Evolutionary conservation across 768 basidiomycete genomes (phyloP).

Genomic region (Solioccasus polychromus): DNA sequence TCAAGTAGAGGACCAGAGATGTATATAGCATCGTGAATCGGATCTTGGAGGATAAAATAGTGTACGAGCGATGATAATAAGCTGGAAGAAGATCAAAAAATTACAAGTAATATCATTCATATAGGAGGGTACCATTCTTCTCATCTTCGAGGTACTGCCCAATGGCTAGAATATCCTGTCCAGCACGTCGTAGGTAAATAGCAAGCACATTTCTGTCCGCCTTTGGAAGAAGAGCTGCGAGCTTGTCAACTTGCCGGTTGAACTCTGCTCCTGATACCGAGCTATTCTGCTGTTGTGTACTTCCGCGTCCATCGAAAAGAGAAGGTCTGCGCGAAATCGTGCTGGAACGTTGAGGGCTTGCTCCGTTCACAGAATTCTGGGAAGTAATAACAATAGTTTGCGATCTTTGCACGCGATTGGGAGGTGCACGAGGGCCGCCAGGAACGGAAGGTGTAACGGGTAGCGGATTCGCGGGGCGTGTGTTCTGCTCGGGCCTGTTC

Average conservation of each 20-base stretch:
- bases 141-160: slow-evolving; percentile 85
- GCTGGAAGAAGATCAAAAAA: neutral
- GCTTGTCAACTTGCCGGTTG: slow-evolving; percentile 64
- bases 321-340: slow-evolving; percentile 28
- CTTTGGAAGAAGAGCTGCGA: slow-evolving; percentile 67
- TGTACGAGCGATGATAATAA: slow-evolving; percentile 10
- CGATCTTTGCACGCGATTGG: slow-evolving; percentile 59
- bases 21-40: slow-evolving; percentile 7
- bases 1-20: slow-evolving; percentile 22
- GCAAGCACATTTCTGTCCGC: slow-evolving; percentile 67
- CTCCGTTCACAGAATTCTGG: slow-evolving; percentile 21
- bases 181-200: slow-evolving; percentile 68
- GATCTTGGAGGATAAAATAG: slow-evolving; percentile 8
- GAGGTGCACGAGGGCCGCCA: slow-evolving; percentile 72
- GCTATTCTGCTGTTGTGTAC: slow-evolving; percentile 1
- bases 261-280: slow-evolving; percentile 45
- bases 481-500: slow-evolving; percentile 22
- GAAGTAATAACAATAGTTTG: slow-evolving; percentile 57
- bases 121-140: slow-evolving; percentile 62
- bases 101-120: slow-evolving; percentile 23
- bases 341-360: slow-evolving; percentile 30
- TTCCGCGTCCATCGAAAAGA: slow-evolving; percentile 26
- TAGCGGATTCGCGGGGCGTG: slow-evolving; percentile 31
- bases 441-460: slow-evolving; percentile 52
- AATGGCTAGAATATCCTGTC: slow-evolving; percentile 82